Evolutionary conservation across 163 green algal genomes (phyloP), one percentile per base, ranked within the genome.

Genomic region (Prototheca cutis): DNA sequence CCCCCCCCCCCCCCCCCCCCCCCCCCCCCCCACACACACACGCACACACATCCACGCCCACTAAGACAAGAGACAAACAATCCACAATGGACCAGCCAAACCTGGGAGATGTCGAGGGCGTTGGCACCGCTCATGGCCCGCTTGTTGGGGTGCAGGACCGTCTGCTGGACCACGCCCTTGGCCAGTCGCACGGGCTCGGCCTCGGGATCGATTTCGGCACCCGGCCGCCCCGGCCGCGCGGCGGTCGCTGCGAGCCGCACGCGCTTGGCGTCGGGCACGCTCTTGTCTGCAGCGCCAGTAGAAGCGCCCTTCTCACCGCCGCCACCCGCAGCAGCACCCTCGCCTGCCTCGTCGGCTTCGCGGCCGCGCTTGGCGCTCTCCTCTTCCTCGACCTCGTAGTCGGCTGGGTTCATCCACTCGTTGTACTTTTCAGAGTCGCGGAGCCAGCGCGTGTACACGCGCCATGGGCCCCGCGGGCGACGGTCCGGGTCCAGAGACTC

Each of bases 321-420:
- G n/a, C n/a, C n/a, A n/a, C n/a, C n/a, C n/a, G n/a, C n/a, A n/a
- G n/a, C n/a, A n/a, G n/a, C n/a, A n/a, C n/a, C 40, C 62, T 53
- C 36, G 60, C 58, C 33, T 63, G 47, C 1, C 34, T 55, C 40
- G 63, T 51, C 28, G 45, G 32, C 62, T 61, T 68, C 51, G 21
- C 61, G n/a, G 18, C 33, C 23, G n/a, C 59, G 63, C 59, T 70
- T 69, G 33, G 42, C 53, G 59, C 45, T 45, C 34, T 54, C 56
- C 1, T 63, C 67, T 40, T 80, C 79, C 36, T 88, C 79, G 6
- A 71, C 81, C 55, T 89, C 78, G 56, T 95, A 96, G 61, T 96
- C 89, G 17, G 67, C 66, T 0, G 84, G 78, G 65, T 95, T 91
- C 85, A 94, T 94, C 89, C 89, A 97, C 69, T 97, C 90, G 65